Percentiles rank a stretch among this genome's conserved stretches.
These are phyloP conservation scores for Phaeolepiota aurea DNA, from an alignment of 768 basidiomycete genomes.

Conservation along the genomic window DNA sequence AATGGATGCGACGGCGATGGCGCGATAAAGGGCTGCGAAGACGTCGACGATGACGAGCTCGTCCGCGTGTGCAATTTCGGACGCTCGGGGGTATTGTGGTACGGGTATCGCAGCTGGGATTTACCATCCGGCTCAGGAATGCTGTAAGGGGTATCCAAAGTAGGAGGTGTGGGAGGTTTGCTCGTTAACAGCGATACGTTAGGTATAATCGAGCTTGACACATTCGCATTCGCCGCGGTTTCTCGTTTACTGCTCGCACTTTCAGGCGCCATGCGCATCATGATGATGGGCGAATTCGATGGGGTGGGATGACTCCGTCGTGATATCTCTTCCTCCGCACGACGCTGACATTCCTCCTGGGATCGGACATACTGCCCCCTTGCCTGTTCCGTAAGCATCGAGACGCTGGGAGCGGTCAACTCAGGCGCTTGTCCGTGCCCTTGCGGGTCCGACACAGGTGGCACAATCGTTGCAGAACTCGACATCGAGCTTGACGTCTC, in stretches of 20 bases:
- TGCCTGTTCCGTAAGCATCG: too few relatives aligned
- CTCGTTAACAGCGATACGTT: neutral
- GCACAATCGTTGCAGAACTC: neutral
- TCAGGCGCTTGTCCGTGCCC: neutral
- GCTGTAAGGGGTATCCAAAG: neutral
- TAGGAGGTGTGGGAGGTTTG: neutral
- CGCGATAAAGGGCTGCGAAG: neutral
- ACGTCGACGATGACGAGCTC: neutral
- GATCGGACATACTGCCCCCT: too few relatives aligned
- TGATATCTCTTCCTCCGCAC: conserved; percentile 14
- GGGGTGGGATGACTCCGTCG: conserved; percentile 43
- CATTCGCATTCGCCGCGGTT: neutral
- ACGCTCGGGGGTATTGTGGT: neutral
- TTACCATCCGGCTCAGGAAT: neutral
- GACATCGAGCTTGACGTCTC: conserved; percentile 9
- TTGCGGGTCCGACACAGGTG: neutral
- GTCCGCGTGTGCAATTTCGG: neutral
- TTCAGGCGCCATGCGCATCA: conserved; percentile 16
- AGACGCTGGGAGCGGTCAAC: neutral
- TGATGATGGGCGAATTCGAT: conserved; percentile 48
- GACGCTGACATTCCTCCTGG: conserved; percentile 14
- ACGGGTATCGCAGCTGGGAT: neutral
- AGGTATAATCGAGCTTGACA: neutral
- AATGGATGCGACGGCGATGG: conserved; percentile 7
- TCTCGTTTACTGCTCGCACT: conserved; percentile 4